Evolutionary conservation across 257 asterid species (phyloP).

Genomic region (Avicennia marina): DNA sequence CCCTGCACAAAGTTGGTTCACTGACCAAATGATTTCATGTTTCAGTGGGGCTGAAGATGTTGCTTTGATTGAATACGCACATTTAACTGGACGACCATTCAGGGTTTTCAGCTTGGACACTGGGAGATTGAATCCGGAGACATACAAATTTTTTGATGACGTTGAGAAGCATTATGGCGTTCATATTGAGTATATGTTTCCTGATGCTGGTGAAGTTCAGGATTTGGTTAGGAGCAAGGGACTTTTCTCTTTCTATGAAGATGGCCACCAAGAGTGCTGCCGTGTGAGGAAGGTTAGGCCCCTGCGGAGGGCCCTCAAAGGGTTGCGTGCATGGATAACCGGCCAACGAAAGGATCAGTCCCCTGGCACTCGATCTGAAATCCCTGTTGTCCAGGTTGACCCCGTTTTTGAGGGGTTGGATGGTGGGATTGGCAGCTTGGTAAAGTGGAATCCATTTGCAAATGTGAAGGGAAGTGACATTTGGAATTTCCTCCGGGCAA

Average conservation of each 20-base stretch:
- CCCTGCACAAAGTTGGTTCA: no score
- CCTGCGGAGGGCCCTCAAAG: constrained; percentile 36
- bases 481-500: constrained; percentile 44
- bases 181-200: constrained; percentile 46
- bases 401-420: constrained; percentile 52
- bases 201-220: constrained; percentile 42
- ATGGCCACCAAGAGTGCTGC: constrained; percentile 57
- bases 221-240: constrained; percentile 45
- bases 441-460: constrained; percentile 49
- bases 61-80: constrained; percentile 48
- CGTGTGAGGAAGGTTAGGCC: constrained; percentile 45
- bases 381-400: constrained; percentile 46
- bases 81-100: constrained; percentile 45
- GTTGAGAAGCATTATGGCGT: constrained; percentile 39
- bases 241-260: constrained; percentile 46
- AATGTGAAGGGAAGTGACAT: constrained; percentile 40
- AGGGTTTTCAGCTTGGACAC: constrained; percentile 54
- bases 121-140: constrained; percentile 44
- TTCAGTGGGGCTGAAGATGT: constrained; percentile 56
- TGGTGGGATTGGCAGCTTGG: constrained; percentile 48
- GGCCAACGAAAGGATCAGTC: constrained; percentile 58
- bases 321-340: constrained; percentile 48
- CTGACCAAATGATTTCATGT: no score
- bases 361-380: constrained; percentile 46
- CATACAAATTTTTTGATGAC: constrained; percentile 38